Percentiles rank a stretch among this genome's conserved stretches.
These are phyloP conservation scores for Amanita jacksonii DNA, from an alignment of 768 basidiomycete species.

Conservation along the genomic window DNA sequence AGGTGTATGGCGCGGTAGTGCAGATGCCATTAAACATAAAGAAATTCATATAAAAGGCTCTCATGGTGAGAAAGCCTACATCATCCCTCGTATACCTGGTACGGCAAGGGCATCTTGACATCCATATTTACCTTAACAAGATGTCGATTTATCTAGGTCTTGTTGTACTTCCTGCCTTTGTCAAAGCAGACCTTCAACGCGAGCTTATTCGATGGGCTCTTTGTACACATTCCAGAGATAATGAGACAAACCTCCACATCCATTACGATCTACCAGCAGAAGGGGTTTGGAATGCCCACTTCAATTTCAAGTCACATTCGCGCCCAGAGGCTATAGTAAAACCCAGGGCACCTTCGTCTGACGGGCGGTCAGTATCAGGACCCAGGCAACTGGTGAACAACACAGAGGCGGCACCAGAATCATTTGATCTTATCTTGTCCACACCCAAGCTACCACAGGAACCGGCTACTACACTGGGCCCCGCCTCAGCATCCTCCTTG, in stretches of 20 bases:
- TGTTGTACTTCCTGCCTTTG: conserved; percentile 70
- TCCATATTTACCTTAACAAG: background rate
- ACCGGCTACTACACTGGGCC: conserved; percentile 53
- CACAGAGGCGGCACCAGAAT: conserved; percentile 49
- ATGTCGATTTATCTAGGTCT: conserved; percentile 44
- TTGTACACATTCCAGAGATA: conserved; percentile 60
- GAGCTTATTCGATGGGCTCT: conserved; percentile 67
- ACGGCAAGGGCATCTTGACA: conserved; percentile 14
- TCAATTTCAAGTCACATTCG: conserved; percentile 25
- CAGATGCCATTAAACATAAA: conserved; percentile 25
- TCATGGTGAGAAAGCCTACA: conserved; percentile 31
- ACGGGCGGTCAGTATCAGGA: conserved; percentile 26
- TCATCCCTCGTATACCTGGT: conserved; percentile 51
- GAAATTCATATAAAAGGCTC: conserved; percentile 17
- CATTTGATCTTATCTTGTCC: conserved; percentile 39
- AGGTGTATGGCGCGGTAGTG: conserved; percentile 39
- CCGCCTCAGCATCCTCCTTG: conserved; percentile 43
- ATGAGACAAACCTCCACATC: conserved; percentile 82
- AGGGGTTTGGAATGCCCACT: conserved; percentile 69
- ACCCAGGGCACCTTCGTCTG: conserved; percentile 30
- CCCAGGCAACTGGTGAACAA: conserved; percentile 68
- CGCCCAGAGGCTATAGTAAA: conserved; percentile 27
- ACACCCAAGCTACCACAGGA: conserved; percentile 51
- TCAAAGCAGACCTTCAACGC: conserved; percentile 55
- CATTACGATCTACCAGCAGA: conserved; percentile 71